These are phyloP conservation scores for Venturia oleaginea DNA, from an alignment of 2,329 filamentous ascomycete species.

Conservation along the genomic window DNA sequence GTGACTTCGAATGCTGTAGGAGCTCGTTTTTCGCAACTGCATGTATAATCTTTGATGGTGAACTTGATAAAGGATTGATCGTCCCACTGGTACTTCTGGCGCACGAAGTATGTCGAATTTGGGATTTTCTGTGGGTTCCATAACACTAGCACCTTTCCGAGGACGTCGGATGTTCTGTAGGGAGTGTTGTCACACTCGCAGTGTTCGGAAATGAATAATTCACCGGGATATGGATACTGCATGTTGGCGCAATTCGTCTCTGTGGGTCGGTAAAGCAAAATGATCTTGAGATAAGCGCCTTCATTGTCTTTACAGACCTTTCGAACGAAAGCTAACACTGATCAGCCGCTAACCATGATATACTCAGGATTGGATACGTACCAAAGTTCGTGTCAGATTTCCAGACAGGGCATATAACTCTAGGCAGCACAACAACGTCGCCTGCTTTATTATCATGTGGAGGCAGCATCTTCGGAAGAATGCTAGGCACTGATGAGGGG, in stretches of 20 bases:
- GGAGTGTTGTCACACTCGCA: slow-evolving; percentile 56
- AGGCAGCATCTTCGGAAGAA: slow-evolving; percentile 3
- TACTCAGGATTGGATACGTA: not conserved
- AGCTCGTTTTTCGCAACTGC: slow-evolving; percentile 31
- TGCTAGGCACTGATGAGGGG: not conserved
- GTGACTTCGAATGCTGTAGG: slow-evolving; percentile 14
- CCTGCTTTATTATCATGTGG: slow-evolving; percentile 28
- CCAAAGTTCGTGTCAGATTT: slow-evolving; percentile 38
- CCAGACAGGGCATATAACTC: slow-evolving; percentile 48
- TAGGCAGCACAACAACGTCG: slow-evolving; percentile 40
- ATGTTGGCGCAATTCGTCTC: slow-evolving; percentile 62
- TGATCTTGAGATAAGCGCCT: slow-evolving; percentile 48
- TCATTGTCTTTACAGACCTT: slow-evolving; percentile 32
- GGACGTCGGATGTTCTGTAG: slow-evolving; percentile 47
- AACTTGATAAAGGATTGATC: slow-evolving; percentile 57
- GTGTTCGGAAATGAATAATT: slow-evolving; percentile 68
- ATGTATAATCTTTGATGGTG: slow-evolving; percentile 44
- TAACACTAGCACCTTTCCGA: slow-evolving; percentile 48
- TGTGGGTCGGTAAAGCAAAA: slow-evolving; percentile 64
- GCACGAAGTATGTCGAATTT: slow-evolving; percentile 51
- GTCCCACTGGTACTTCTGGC: slow-evolving; percentile 56
- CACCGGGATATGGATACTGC: slow-evolving; percentile 60
- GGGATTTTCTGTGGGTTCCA: slow-evolving; percentile 40
- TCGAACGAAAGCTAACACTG: slow-evolving; percentile 56
- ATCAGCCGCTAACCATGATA: not conserved